A percentile compares a stretch with the other conserved stretches of the same genome.
Evolutionary conservation across 1,284 basidiomycete species (phyloP).

Genomic region (Fomes fomentarius): DNA sequence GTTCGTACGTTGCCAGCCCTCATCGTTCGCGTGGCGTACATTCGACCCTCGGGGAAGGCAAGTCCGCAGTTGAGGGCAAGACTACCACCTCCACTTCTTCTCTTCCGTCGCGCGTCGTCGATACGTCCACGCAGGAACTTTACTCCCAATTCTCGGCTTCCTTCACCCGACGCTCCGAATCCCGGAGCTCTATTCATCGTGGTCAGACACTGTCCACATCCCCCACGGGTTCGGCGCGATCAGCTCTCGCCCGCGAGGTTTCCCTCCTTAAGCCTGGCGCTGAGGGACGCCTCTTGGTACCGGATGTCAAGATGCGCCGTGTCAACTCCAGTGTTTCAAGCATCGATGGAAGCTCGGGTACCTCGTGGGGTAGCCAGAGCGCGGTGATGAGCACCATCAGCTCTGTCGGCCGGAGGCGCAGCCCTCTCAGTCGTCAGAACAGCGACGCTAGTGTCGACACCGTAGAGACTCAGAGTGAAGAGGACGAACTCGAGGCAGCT

Average conservation of each 20-base stretch:
- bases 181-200: conserved; percentile 44
- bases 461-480: conserved; percentile 42
- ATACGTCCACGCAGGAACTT: conserved; percentile 40
- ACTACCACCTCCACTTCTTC: conserved; percentile 18
- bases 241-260: conserved; percentile 42
- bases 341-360: conserved; percentile 25
- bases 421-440: conserved; percentile 42
- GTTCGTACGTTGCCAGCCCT: conserved; percentile 51
- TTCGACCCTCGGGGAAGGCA: conserved; percentile 44
- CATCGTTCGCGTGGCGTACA: conserved; percentile 51
- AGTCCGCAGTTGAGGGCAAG: conserved; percentile 33
- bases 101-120: conserved; percentile 19
- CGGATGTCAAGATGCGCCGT: conserved; percentile 57
- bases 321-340: conserved; percentile 31
- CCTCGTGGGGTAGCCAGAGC: conserved; percentile 26
- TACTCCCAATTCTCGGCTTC: conserved; percentile 56
- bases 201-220: conserved; percentile 33
- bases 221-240: conserved; percentile 34
- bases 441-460: conserved; percentile 34
- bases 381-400: conserved; percentile 8
- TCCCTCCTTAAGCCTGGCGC: conserved; percentile 57
- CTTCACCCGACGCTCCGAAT: conserved; percentile 54
- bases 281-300: conserved; percentile 68
- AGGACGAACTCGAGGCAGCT: conserved; percentile 24
- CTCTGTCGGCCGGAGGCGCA: conserved; percentile 34